Evolutionary conservation across 2,329 filamentous ascomycete genomes (phyloP).

Genomic region (Paramyrothecium sp.): DNA sequence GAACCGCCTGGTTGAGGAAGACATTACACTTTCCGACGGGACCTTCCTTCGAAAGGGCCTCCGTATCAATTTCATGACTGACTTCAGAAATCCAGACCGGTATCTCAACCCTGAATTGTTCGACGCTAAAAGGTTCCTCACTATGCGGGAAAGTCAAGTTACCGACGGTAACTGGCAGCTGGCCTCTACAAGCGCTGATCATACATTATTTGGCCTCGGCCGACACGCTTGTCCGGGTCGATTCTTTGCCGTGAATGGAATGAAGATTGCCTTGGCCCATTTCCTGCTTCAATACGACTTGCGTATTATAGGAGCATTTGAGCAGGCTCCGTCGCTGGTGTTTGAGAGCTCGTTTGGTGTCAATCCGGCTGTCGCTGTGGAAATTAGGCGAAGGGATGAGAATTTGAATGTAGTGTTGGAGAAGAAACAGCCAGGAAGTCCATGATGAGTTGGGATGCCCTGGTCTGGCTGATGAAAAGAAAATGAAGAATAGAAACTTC

Average conservation of each 20-base stretch:
- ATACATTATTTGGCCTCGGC: slow-evolving; percentile 37
- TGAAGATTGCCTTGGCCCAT: slow-evolving; percentile 31
- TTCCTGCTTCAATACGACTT: slow-evolving; percentile 27
- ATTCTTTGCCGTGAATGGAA: slow-evolving; percentile 39
- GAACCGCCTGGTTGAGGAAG: slow-evolving; percentile 5
- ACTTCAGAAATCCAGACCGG: slow-evolving; percentile 17
- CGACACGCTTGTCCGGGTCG: slow-evolving; percentile 39
- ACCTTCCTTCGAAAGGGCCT: slow-evolving; percentile 17
- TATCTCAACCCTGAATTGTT: slow-evolving; percentile 20
- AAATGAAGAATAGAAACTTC: too few species aligned
- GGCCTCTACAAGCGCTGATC: slow-evolving; percentile 27
- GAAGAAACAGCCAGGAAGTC: too few species aligned
- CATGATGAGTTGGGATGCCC: too few species aligned
- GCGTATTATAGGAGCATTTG: background rate
- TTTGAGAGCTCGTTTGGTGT: too few species aligned
- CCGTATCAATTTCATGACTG: slow-evolving; percentile 13
- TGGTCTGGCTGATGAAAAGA: too few species aligned
- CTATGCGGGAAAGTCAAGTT: slow-evolving; percentile 19
- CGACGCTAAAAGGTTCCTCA: slow-evolving; percentile 25
- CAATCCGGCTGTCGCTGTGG: too few species aligned
- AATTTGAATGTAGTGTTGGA: too few species aligned
- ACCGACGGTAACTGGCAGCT: slow-evolving; percentile 25
- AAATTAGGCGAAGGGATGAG: too few species aligned
- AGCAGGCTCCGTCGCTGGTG: background rate
- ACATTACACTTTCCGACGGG: slow-evolving; percentile 12